A percentile compares a stretch with the other conserved stretches of the same genome.
These are phyloP conservation scores for Pseudogymnoascus sp. DNA, from an alignment of 2,329 filamentous ascomycete genomes.

Conservation along the genomic window DNA sequence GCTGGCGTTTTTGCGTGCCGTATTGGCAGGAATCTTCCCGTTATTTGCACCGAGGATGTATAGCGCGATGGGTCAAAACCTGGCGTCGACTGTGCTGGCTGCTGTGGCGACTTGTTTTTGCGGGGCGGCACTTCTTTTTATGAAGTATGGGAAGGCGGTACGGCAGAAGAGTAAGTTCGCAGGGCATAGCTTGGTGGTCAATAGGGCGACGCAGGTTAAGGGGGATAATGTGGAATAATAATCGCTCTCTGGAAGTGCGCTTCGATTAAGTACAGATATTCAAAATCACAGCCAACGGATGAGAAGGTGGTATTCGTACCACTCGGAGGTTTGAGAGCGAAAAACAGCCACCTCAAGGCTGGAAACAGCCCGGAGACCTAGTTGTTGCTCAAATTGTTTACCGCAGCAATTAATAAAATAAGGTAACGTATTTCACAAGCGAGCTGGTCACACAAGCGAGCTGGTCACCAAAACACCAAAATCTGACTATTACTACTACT, in stretches of 20 bases:
- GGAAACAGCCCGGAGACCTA: neutral
- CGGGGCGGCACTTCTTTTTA: conserved; percentile 32
- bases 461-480: too few relatives aligned
- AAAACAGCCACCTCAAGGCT: neutral
- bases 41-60: conserved; percentile 38
- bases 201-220: neutral
- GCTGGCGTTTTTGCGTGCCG: conserved; percentile 33
- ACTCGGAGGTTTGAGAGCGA: neutral
- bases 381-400: neutral
- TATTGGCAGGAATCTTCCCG: conserved; percentile 34
- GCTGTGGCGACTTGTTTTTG: conserved; percentile 36
- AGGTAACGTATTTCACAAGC: too few relatives aligned
- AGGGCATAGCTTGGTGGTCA: conserved; percentile 20
- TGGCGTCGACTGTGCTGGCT: conserved; percentile 35
- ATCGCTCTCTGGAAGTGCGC: neutral
- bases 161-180: conserved; percentile 33
- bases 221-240: conserved; percentile 7
- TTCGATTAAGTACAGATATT: neutral
- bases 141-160: conserved; percentile 32
- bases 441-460: too few relatives aligned
- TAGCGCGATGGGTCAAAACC: conserved; percentile 31
- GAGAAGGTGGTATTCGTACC: neutral
- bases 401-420: neutral
- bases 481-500: too few relatives aligned
- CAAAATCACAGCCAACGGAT: neutral